A percentile compares a stretch with the other conserved stretches of the same genome.
phyloP scores from a whole-genome alignment of 1,284 basidiomycete genomes.

The Coniferiporia sulphurascens region DNA sequence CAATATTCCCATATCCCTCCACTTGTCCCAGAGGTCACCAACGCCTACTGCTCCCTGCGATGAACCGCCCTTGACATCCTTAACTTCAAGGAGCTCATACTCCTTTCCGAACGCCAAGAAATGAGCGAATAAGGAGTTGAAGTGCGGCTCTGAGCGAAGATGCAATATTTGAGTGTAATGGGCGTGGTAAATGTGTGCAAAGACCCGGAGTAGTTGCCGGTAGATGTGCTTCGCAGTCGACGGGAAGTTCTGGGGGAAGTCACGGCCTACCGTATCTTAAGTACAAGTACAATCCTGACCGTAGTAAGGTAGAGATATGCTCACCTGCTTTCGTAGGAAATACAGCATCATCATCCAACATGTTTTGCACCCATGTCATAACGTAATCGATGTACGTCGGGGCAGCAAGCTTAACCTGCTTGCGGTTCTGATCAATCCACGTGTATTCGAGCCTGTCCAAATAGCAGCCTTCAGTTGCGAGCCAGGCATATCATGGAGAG shows the following conservation, averaged over 20 bases:
- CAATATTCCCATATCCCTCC: slow-evolving; percentile 79
- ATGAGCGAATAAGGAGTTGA: slow-evolving; percentile 97
- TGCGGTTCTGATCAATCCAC: slow-evolving; percentile 95
- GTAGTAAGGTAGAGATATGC: too few species aligned
- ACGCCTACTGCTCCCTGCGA: slow-evolving; percentile 61
- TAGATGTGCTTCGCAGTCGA: slow-evolving; percentile 95
- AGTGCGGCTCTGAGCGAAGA: slow-evolving; percentile 92
- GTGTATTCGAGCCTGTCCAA: slow-evolving; percentile 83
- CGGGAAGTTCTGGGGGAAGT: slow-evolving; percentile 88
- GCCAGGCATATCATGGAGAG: slow-evolving; percentile 12
- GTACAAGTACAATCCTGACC: slow-evolving; percentile 2
- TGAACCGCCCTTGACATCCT: slow-evolving; percentile 74
- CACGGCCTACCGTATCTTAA: slow-evolving; percentile 54
- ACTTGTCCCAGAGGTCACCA: slow-evolving; percentile 86
- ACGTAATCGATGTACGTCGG: slow-evolving; percentile 99
- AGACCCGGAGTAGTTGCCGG: slow-evolving; percentile 93
- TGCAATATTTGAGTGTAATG: slow-evolving; percentile 93
- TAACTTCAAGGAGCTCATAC: slow-evolving; percentile 88
- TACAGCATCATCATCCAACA: slow-evolving; percentile 86
- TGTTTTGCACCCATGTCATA: slow-evolving; percentile 96
- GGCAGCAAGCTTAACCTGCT: slow-evolving; percentile 89
- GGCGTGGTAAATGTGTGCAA: slow-evolving; percentile 96
- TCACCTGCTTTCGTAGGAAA: slow-evolving; percentile 95
- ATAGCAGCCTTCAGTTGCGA: background rate
- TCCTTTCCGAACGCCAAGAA: slow-evolving; percentile 92